A percentile compares a stretch with the other conserved stretches of the same genome.
These are phyloP conservation scores for Plantago elongata DNA, from an alignment of 257 asterid genomes.

Conservation along the genomic window DNA sequence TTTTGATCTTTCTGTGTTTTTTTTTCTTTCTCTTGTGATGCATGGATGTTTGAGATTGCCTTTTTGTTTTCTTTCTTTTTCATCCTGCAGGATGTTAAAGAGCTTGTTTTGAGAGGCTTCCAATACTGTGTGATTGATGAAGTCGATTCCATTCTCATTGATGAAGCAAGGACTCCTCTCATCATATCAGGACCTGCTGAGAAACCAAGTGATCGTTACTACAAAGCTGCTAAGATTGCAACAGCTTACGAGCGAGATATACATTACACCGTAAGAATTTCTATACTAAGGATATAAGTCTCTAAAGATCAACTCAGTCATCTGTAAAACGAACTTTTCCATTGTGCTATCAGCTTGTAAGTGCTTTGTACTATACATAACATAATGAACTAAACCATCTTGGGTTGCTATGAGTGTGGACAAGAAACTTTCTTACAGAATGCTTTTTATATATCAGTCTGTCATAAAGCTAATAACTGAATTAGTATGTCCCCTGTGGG, in stretches of 20 bases:
- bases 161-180: conserved; percentile 99
- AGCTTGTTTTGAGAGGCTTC: conserved; percentile 88
- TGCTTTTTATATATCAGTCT: conserved; percentile 4
- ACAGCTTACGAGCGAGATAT: conserved; percentile 81
- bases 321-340: conserved; percentile 7
- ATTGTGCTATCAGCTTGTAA: conserved; percentile 7
- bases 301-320: conserved; percentile 3
- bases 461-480: conserved; percentile 13
- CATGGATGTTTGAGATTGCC: conserved; percentile 29
- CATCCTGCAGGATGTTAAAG: conserved; percentile 77
- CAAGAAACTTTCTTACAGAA: conserved; percentile 3
- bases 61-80: conserved; percentile 2
- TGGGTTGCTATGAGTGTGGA: conserved; percentile 9
- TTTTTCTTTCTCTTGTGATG: conserved; percentile 12
- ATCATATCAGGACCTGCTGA: conserved; percentile 98
- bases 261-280: conserved; percentile 80
- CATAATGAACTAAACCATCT: conserved; percentile 6
- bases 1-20: conserved; percentile 20
- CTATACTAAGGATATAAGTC: conserved; percentile 18
- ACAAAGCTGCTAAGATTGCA: conserved; percentile 95
- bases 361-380: conserved; percentile 2
- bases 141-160: conserved; percentile 96
- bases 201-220: conserved; percentile 89
- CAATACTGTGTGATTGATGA: conserved; percentile 94
- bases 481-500: conserved; percentile 14